Evolutionary conservation across 73 alveolate genomes (phyloP).

Genomic region (Paramecium octaurelia): DNA sequence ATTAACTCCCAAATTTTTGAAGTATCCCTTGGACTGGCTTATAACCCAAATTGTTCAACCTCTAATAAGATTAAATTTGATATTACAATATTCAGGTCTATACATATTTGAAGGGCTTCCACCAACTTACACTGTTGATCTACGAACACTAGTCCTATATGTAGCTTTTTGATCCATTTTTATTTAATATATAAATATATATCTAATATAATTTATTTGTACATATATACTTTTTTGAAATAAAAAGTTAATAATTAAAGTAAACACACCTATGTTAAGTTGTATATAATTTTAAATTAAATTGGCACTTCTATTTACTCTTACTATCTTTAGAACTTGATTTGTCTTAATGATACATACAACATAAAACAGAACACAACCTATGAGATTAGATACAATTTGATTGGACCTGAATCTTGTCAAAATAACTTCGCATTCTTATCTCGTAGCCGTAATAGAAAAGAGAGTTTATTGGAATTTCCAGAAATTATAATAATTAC

Average conservation of each 20-base stretch:
- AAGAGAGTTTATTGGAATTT: background rate
- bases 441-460: background rate
- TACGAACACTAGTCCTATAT: background rate
- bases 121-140: slow-evolving; percentile 8
- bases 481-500: background rate
- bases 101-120: slow-evolving; percentile 17
- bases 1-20: slow-evolving; percentile 61
- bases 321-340: background rate
- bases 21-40: slow-evolving; percentile 26
- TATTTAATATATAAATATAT: background rate
- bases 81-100: slow-evolving; percentile 38
- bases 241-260: background rate
- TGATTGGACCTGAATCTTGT: too few relatives aligned
- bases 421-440: too few relatives aligned
- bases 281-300: background rate
- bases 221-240: background rate
- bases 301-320: background rate
- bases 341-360: background rate
- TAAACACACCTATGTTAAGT: background rate
- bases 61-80: background rate
- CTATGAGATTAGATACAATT: too few relatives aligned
- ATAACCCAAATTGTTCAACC: background rate
- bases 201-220: background rate
- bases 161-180: background rate
- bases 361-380: background rate